Percentiles rank a stretch among this genome's conserved stretches.
These are phyloP conservation scores for Dendrostoma leiphaemia DNA, from an alignment of 2,329 filamentous ascomycete genomes.

Conservation along the genomic window DNA sequence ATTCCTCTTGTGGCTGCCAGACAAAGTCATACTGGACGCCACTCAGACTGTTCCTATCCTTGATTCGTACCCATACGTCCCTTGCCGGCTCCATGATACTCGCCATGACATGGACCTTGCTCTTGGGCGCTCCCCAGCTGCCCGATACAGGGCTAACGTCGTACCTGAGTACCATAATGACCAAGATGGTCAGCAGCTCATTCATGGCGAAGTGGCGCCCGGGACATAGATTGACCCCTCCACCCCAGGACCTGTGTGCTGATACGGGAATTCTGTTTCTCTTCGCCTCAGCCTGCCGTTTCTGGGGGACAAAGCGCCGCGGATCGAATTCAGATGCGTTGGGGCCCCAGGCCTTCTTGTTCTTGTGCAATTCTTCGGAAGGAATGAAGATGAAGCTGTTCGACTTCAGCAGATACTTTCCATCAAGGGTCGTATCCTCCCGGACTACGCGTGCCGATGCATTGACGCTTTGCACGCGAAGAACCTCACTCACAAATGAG, in stretches of 20 bases:
- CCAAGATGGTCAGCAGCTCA: neutral
- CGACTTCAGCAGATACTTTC: constrained; percentile 15
- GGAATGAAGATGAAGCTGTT: neutral
- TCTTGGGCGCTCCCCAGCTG: neutral
- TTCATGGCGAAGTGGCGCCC: neutral
- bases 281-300: neutral
- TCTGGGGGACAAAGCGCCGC: neutral
- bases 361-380: neutral
- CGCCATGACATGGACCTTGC: neutral
- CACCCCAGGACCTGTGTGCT: neutral
- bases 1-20: too few species aligned
- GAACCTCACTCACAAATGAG: constrained; percentile 36
- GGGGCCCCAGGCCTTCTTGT: neutral
- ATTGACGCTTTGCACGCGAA: constrained; percentile 33
- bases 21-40: too few species aligned
- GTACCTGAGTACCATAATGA: neutral
- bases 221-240: neutral
- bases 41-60: too few species aligned
- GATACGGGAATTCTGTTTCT: neutral
- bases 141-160: neutral
- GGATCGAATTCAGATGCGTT: neutral
- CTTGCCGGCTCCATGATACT: neutral
- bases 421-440: constrained; percentile 11
- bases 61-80: too few species aligned
- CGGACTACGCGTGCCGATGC: constrained; percentile 21